phyloP scores from a whole-genome alignment of 169 alveolate genomes.

The Ichthyophthirius multifiliis region DNA sequence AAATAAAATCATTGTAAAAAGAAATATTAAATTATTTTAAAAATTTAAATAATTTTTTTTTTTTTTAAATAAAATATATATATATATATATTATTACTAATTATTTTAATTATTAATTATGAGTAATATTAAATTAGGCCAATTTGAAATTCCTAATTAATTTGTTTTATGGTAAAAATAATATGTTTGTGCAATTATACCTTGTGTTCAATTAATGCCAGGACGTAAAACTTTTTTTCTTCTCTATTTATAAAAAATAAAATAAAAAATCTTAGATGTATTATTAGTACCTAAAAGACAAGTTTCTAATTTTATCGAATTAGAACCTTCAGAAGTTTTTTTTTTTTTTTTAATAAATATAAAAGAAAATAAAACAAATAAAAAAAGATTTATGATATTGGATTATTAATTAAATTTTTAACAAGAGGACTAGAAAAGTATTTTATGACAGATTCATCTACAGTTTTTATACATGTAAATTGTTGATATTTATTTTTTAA shows the following conservation, averaged over 20 bases:
- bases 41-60: too few species aligned
- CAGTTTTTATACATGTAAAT: background rate
- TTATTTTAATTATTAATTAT: too few species aligned
- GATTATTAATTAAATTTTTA: background rate
- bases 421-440: background rate
- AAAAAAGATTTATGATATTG: background rate
- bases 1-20: too few species aligned
- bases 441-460: background rate
- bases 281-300: background rate
- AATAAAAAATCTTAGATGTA: background rate
- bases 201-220: background rate
- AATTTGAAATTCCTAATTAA: background rate
- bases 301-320: background rate
- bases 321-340: background rate
- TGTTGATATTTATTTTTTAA: background rate
- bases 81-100: too few species aligned
- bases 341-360: too few species aligned
- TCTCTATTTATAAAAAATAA: background rate
- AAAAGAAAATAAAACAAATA: background rate
- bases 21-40: too few species aligned
- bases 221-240: background rate
- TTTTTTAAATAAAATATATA: too few species aligned
- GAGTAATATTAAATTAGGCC: conserved; percentile 1
- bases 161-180: background rate
- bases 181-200: background rate